Percentiles rank a stretch among this genome's conserved stretches.
Conservation (phyloP, 257 asterid genomes). For the Marsdenia floribunda region DNA sequence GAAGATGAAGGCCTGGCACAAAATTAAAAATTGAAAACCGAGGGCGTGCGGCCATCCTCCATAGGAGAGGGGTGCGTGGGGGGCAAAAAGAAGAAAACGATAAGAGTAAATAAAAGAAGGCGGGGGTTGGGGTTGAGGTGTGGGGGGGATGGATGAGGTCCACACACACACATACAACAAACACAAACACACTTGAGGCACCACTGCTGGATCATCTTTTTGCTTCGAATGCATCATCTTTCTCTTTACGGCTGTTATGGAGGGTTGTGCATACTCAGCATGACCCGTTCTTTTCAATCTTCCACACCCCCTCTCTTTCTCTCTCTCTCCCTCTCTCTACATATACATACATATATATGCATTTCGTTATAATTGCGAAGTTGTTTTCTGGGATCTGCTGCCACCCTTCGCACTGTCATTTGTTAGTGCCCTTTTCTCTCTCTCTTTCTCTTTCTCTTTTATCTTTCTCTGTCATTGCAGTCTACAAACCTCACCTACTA, state of each 20-base stretch:
- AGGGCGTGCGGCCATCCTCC: conserved; percentile 7
- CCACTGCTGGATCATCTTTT: conserved; percentile 4
- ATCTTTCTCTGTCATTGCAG: conserved; percentile 6
- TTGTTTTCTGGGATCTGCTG: conserved; percentile 57
- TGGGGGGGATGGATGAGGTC: conserved; percentile 7
- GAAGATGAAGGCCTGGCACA: no score
- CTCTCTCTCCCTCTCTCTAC: no score
- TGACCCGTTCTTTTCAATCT: conserved; percentile 34
- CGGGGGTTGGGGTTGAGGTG: no score
- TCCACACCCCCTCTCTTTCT: neutral
- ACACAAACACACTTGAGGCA: neutral
- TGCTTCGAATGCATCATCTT: conserved; percentile 17
- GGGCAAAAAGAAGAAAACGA: neutral
- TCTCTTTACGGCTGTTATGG: conserved; percentile 35
- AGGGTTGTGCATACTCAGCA: conserved; percentile 18
- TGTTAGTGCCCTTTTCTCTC: conserved; percentile 11
- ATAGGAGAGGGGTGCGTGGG: conserved; percentile 4
- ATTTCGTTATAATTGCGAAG: conserved; percentile 36
- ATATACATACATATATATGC: neutral
- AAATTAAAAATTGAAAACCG: no score
- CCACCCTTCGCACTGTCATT: conserved; percentile 30
- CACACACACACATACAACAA: neutral
- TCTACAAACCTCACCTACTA: neutral
- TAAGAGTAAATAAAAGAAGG: no score
- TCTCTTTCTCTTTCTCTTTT: neutral